Percentiles rank a stretch among this genome's conserved stretches.
phyloP scores from a whole-genome alignment of 1,139 yeast genomes.

The Yamadazyma aaseri region DNA sequence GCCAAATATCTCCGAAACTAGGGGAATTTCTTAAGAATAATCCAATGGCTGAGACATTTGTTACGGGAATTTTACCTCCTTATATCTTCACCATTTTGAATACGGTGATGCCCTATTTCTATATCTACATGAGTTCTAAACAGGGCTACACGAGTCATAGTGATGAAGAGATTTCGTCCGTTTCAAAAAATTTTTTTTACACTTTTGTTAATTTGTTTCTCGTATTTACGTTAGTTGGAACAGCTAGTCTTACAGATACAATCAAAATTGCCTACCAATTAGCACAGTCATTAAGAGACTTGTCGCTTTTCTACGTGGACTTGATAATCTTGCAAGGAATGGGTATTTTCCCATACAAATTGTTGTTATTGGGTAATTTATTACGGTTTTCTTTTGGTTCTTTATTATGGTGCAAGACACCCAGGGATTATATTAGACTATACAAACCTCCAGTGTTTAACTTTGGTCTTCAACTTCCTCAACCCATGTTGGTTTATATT shows the following conservation, averaged over 20 bases:
- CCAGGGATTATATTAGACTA: constrained; percentile 46
- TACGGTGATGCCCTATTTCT: constrained; percentile 70
- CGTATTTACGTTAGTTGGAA: constrained; percentile 80
- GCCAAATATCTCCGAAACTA: constrained; percentile 69
- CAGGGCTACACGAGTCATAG: constrained; percentile 82
- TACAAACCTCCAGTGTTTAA: constrained; percentile 66
- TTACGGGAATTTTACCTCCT: constrained; percentile 79
- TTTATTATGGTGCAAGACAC: constrained; percentile 51
- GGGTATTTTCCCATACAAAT: constrained; percentile 79
- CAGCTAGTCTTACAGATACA: constrained; percentile 65
- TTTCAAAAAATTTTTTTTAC: constrained; percentile 79
- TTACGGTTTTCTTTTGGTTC: constrained; percentile 56
- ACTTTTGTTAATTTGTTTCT: constrained; percentile 81
- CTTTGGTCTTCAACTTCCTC: constrained; percentile 64
- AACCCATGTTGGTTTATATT: constrained; percentile 60
- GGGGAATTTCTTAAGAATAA: constrained; percentile 61
- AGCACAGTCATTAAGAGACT: constrained; percentile 67
- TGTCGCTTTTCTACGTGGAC: constrained; percentile 70
- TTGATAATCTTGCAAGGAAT: constrained; percentile 65
- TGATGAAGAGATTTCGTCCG: constrained; percentile 75
- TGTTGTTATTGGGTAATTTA: constrained; percentile 66
- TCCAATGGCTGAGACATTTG: constrained; percentile 57
- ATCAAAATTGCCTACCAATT: constrained; percentile 76
- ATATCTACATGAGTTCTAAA: constrained; percentile 61
- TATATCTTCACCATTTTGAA: constrained; percentile 74